Percentiles rank a stretch among this genome's conserved stretches.
Conservation (phyloP, 495 filamentous ascomycete genomes). For the Aspergillus olivimuriae region DNA sequence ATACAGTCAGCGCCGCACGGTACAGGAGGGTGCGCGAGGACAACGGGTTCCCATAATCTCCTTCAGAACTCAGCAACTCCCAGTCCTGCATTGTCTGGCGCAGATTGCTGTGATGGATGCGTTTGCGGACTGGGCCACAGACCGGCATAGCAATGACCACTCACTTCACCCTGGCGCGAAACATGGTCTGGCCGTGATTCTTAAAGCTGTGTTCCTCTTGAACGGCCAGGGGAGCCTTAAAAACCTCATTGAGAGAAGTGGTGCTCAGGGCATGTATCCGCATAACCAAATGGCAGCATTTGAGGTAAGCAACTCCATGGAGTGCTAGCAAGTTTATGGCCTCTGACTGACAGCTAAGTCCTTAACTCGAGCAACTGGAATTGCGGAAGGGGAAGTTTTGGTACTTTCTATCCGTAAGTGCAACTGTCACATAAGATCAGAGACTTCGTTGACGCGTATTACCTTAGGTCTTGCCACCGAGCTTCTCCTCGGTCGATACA, state of each 20-base stretch:
- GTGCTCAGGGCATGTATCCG: conserved; percentile 17
- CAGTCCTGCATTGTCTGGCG: conserved; percentile 28
- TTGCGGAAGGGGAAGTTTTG: conserved; percentile 17
- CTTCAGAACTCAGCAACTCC: conserved; percentile 31
- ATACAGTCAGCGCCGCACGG: conserved; percentile 19
- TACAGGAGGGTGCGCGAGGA: conserved; percentile 7
- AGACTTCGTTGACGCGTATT: too few species aligned
- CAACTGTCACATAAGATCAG: too few species aligned
- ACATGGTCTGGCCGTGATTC: conserved; percentile 16
- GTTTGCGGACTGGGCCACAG: conserved; percentile 15
- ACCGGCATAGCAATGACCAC: conserved; percentile 6
- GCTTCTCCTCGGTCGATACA: conserved; percentile 30
- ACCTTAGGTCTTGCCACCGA: conserved; percentile 27
- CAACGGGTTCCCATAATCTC: conserved; percentile 22
- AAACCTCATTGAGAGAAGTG: conserved; percentile 16
- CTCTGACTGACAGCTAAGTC: too few species aligned
- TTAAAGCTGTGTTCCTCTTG: conserved; percentile 24
- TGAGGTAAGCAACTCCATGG: conserved; percentile 18
- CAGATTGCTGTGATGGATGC: conserved; percentile 25
- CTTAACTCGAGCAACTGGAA: too few species aligned
- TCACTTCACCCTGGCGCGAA: conserved; percentile 12
- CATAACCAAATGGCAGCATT: conserved; percentile 16
- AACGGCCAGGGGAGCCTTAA: conserved; percentile 12
- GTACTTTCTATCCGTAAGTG: conserved; percentile 22
- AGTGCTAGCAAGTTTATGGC: too few species aligned